These are phyloP conservation scores for Ceratocystis papillata DNA, from an alignment of 2,329 filamentous ascomycete genomes.

Conservation along the genomic window DNA sequence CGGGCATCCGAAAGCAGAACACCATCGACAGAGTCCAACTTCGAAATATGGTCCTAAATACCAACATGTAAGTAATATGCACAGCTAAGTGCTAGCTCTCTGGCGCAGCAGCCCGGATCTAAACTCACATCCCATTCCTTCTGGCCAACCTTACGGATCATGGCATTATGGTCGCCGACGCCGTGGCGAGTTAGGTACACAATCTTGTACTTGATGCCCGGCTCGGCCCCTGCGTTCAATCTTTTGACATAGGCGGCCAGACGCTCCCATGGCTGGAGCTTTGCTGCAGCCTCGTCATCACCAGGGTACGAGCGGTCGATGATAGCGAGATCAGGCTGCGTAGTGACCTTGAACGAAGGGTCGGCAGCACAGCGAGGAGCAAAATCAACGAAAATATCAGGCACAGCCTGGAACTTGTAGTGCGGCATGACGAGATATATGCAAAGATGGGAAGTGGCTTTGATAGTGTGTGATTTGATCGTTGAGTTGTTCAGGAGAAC, in stretches of 20 bases:
- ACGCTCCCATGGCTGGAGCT: conserved; percentile 42
- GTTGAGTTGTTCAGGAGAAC: neutral
- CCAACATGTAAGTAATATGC: neutral
- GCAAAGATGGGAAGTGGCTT: neutral
- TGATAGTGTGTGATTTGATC: neutral
- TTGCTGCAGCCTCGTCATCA: conserved; percentile 21
- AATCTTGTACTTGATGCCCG: conserved; percentile 43
- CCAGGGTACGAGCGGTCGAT: conserved; percentile 38
- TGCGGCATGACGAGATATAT: conserved; percentile 19
- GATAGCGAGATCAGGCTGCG: conserved; percentile 43
- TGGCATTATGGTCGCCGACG: conserved; percentile 40
- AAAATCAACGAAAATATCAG: conserved; percentile 41
- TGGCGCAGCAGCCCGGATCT: neutral
- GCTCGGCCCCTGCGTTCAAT: conserved; percentile 36
- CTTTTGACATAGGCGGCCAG: conserved; percentile 39
- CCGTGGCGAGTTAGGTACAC: conserved; percentile 48
- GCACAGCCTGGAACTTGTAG: conserved; percentile 32
- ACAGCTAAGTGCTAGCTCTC: too few relatives aligned
- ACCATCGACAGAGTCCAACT: conserved; percentile 33
- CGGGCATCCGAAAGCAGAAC: conserved; percentile 36
- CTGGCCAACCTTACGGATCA: conserved; percentile 46
- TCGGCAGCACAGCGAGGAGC: conserved; percentile 28
- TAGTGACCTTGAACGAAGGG: conserved; percentile 31
- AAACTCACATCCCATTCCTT: conserved; percentile 43
- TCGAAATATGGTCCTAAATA: conserved; percentile 32